Percentiles rank a stretch among this genome's conserved stretches.
These are phyloP conservation scores for Emmonsiellopsis sp. DNA, from an alignment of 2,329 filamentous ascomycete genomes.

Conservation along the genomic window DNA sequence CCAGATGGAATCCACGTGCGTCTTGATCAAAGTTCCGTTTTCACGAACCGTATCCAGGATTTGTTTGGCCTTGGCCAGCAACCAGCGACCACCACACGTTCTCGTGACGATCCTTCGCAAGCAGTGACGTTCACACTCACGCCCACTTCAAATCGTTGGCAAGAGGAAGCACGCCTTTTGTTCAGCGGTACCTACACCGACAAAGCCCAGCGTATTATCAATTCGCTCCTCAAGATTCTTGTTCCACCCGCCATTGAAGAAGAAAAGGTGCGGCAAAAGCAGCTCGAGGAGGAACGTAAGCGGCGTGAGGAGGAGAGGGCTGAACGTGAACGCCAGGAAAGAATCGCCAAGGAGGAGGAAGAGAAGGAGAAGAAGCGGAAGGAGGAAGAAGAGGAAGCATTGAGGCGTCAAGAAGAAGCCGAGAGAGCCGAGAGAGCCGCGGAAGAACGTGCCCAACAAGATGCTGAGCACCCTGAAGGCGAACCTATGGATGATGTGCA, in stretches of 20 bases:
- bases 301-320: conserved; percentile 53
- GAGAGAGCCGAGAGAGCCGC: conserved; percentile 43
- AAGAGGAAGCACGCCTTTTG: conserved; percentile 80
- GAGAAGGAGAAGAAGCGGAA: conserved; percentile 61
- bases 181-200: conserved; percentile 64
- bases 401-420: conserved; percentile 46
- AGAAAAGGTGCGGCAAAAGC: conserved; percentile 61
- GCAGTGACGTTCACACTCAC: conserved; percentile 66
- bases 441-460: conserved; percentile 30
- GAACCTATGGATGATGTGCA: conserved; percentile 74
- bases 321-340: conserved; percentile 54
- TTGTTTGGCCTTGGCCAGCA: conserved; percentile 27
- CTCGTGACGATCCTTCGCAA: conserved; percentile 48
- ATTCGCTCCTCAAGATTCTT: conserved; percentile 61
- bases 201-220: conserved; percentile 58
- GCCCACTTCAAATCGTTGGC: conserved; percentile 69
- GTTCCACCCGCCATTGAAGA: conserved; percentile 77
- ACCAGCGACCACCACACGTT: conserved; percentile 17
- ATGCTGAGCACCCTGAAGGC: conserved; percentile 22
- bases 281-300: conserved; percentile 47
- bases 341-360: conserved; percentile 58
- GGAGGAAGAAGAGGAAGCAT: conserved; percentile 60
- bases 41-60: conserved; percentile 47
- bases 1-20: conserved; percentile 47
- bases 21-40: conserved; percentile 42